A percentile compares a stretch with the other conserved stretches of the same genome.
Conservation (phyloP, 768 basidiomycete species). For the Daedaleopsis nitida region DNA sequence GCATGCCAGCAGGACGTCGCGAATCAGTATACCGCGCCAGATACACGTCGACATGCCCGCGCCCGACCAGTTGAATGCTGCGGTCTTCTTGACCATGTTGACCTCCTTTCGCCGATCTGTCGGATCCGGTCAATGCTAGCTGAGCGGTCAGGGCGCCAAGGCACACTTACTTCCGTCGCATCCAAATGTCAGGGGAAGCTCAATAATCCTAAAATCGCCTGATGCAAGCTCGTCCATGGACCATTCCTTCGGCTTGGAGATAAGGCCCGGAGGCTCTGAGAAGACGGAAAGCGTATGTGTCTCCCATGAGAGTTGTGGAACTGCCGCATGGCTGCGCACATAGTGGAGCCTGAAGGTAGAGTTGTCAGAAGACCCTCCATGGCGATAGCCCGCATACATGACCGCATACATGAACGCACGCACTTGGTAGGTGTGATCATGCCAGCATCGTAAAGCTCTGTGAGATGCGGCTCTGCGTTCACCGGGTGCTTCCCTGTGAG, state of each 20-base stretch:
- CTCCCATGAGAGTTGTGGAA: conserved; percentile 23
- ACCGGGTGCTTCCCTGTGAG: conserved; percentile 25
- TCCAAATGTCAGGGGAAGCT: conserved; percentile 21
- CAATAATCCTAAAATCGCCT: conserved; percentile 11
- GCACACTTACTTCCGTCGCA: conserved; percentile 24
- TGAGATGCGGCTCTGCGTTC: conserved; percentile 20
- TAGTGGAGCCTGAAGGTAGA: conserved; percentile 21
- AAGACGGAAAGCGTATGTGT: conserved; percentile 19
- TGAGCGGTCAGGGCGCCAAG: neutral
- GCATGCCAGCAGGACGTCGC: conserved; percentile 22
- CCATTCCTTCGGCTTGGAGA: conserved; percentile 18
- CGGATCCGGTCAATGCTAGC: neutral
- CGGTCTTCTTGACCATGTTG: conserved; percentile 25
- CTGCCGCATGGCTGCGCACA: conserved; percentile 23
- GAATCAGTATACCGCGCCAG: conserved; percentile 22
- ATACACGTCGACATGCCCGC: conserved; percentile 22
- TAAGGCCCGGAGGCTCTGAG: conserved; percentile 11
- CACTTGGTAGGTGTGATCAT: conserved; percentile 27
- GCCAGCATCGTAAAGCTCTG: conserved; percentile 19
- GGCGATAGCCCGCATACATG: neutral
- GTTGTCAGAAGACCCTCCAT: neutral
- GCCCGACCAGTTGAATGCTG: conserved; percentile 18
- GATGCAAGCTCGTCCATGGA: conserved; percentile 22
- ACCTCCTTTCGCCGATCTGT: conserved; percentile 23
- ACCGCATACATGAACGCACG: neutral